Base-by-base conservation (phyloP, 345 rosid species). In the Murraya paniculata region DNA sequence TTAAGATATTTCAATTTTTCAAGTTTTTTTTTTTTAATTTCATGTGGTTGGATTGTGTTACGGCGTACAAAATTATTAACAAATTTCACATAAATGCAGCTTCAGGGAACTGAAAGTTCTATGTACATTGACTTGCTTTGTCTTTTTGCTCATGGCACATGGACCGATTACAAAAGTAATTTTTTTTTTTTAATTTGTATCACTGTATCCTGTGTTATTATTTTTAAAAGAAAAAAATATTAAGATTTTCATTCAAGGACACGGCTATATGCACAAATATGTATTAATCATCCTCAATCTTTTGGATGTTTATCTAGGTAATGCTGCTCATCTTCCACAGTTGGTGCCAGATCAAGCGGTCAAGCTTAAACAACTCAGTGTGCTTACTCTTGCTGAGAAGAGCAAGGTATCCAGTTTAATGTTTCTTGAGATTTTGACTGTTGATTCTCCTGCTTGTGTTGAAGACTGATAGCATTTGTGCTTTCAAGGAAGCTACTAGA, bases 141-240 rank as follows among this genome's bases (percentile, higher is more conserved):
- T 18, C 79, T 92, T 87, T 96, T 91, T 83, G 91, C 93, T 8
- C 90, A 90, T 71, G 98, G 99, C 70, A 94, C 98, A 22, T 96
- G 98, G 98, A 87, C 82, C 68, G 98, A 96, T 78, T 96, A 90
- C 93, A 96, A 89, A 85, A 81, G 99, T 96, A 85, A 84, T 85
- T 14, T 5, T 22, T 21, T 30, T 64, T 21, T 22, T 4, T 13
- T 16, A 14, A 38, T 67, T 25, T 61, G 35, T 14, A 18, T 64
- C 1, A 28, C 33, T 30, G n/a, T 18, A 64, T 31, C 13, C 4
- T 10, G 13, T 28, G 19, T 28, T 58, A 6, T 8, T 9, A 22
- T 22, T 24, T n/a, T 58, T n/a, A 0, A 53, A 16, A 18, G 1
- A 1, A 53, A 53, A 53, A 53, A 18, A 48, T 48, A 45, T 45